Percentiles rank a stretch among this genome's conserved stretches.
Evolutionary conservation across 1,139 yeast genomes (phyloP).

Genomic region (Geotrichum klebahnii): DNA sequence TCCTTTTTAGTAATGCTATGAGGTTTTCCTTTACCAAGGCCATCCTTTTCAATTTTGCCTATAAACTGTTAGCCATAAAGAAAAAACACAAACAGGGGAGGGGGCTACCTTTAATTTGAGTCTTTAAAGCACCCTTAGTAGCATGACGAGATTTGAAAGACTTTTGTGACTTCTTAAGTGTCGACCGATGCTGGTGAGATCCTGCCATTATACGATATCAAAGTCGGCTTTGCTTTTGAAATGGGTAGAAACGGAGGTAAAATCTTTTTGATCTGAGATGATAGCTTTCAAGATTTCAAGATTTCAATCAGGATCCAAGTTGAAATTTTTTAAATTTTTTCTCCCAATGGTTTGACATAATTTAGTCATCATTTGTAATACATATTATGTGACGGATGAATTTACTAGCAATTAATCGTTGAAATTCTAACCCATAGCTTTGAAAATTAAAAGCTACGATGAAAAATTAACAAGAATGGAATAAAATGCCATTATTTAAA

Average conservation of each 20-base stretch:
- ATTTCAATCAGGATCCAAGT: neutral
- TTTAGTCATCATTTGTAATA: too few species aligned
- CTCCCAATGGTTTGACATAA: neutral
- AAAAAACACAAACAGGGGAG: neutral
- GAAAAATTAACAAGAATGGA: too few species aligned
- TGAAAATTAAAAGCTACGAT: too few species aligned
- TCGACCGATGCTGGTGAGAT: slow-evolving; percentile 68
- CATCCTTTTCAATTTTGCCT: slow-evolving; percentile 67
- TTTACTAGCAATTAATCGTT: too few species aligned
- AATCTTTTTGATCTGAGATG: neutral
- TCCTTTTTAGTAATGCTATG: slow-evolving; percentile 56
- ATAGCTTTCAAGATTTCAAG: neutral
- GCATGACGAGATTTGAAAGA: slow-evolving; percentile 88
- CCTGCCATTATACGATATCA: slow-evolving; percentile 18
- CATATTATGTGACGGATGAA: neutral
- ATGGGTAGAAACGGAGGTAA: neutral
- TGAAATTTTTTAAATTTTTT: neutral
- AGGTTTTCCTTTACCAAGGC: slow-evolving; percentile 42
- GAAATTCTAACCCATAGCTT: too few species aligned
- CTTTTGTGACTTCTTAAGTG: slow-evolving; percentile 79
- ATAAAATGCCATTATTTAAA: too few species aligned
- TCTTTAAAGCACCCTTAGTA: slow-evolving; percentile 81
- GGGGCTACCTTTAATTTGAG: slow-evolving; percentile 60
- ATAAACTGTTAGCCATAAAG: slow-evolving; percentile 7
- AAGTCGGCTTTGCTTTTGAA: neutral